phyloP scores from a whole-genome alignment of 306 rosid genomes.

The Prunus campanulata region DNA sequence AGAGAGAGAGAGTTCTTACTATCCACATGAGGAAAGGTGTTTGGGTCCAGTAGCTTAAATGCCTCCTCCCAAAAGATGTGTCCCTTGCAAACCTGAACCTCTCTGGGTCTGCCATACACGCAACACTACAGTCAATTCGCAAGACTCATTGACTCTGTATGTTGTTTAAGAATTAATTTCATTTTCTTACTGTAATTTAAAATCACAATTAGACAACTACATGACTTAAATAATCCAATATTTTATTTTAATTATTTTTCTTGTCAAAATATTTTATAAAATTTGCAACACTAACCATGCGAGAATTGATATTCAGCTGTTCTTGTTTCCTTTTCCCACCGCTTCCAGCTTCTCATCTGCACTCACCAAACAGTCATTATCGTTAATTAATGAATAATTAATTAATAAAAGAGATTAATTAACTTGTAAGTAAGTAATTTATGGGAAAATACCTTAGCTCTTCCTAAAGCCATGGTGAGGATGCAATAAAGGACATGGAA shows the following conservation, averaged over 20 bases:
- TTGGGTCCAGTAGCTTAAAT: slow-evolving; percentile 71
- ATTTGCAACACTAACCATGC: slow-evolving; percentile 54
- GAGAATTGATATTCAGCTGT: slow-evolving; percentile 76
- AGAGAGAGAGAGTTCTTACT: slow-evolving; percentile 40
- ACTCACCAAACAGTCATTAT: neutral
- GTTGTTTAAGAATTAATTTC: too few species aligned
- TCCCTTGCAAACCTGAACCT: slow-evolving; percentile 86
- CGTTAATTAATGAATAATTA: neutral
- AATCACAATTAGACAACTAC: neutral
- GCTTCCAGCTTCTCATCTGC: slow-evolving; percentile 89
- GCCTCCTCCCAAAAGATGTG: slow-evolving; percentile 92
- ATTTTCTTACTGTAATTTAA: neutral
- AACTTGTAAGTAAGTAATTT: neutral
- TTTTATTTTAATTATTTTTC: neutral
- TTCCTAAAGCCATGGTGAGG: slow-evolving; percentile 63
- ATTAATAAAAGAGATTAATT: neutral
- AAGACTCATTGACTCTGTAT: neutral
- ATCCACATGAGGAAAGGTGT: slow-evolving; percentile 73
- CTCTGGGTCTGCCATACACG: slow-evolving; percentile 61
- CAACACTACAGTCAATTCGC: neutral
- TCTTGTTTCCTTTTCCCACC: slow-evolving; percentile 85
- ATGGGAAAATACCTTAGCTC: slow-evolving; percentile 53
- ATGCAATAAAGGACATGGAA: slow-evolving; percentile 71
- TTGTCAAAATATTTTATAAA: neutral
- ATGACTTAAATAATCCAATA: neutral